phyloP scores from a whole-genome alignment of 805 yeast species.

The Wickerhamiella bombiphila region DNA sequence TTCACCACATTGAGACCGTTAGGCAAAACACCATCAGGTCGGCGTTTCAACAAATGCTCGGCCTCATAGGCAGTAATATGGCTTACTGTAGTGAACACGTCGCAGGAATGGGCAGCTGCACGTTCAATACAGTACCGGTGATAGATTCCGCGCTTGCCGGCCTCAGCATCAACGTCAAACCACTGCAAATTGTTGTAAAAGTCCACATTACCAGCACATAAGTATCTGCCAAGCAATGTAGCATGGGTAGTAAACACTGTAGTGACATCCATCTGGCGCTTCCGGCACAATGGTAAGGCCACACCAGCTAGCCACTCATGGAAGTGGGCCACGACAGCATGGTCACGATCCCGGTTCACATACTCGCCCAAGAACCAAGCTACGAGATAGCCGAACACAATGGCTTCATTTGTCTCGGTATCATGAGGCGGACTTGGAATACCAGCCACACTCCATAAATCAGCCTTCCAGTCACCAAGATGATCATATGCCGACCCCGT shows the following conservation, averaged over 20 bases:
- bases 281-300: slow-evolving; percentile 81
- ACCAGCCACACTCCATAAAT: slow-evolving; percentile 80
- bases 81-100: slow-evolving; percentile 93
- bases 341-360: slow-evolving; percentile 64
- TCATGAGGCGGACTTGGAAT: slow-evolving; percentile 90
- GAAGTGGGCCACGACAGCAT: slow-evolving; percentile 86
- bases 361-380: slow-evolving; percentile 97
- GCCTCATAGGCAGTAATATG: slow-evolving; percentile 95
- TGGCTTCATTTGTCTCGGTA: slow-evolving; percentile 80
- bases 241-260: slow-evolving; percentile 97
- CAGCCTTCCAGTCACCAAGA: slow-evolving; percentile 87
- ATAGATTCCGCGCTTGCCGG: slow-evolving; percentile 94
- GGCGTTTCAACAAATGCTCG: slow-evolving; percentile 82
- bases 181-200: slow-evolving; percentile 79
- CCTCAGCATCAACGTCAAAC: slow-evolving; percentile 94
- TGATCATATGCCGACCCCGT: slow-evolving; percentile 53
- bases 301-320: slow-evolving; percentile 99
- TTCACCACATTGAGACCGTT: slow-evolving; percentile 92
- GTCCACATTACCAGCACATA: slow-evolving; percentile 94
- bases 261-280: slow-evolving; percentile 81
- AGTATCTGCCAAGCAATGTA: slow-evolving; percentile 80
- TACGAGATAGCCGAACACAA: slow-evolving; percentile 77
- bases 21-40: slow-evolving; percentile 96
- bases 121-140: slow-evolving; percentile 95
- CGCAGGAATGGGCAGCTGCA: slow-evolving; percentile 90